A percentile compares a stretch with the other conserved stretches of the same genome.
These are phyloP conservation scores for Cardamine occulta DNA, from an alignment of 345 rosid species.

Conservation along the genomic window DNA sequence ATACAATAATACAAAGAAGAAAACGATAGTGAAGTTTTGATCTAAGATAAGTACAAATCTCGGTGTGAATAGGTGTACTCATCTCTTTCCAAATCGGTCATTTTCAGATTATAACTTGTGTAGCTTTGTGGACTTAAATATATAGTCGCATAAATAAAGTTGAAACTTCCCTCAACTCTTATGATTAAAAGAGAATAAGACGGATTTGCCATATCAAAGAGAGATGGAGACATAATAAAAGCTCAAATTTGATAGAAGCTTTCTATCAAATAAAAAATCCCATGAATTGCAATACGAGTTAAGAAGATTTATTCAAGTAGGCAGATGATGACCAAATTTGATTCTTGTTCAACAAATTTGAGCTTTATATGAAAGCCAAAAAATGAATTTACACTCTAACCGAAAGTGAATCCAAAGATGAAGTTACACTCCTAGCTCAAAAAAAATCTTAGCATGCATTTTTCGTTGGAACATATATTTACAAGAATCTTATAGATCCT, in stretches of 20 bases:
- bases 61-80: neutral
- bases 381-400: neutral
- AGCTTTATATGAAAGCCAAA: neutral
- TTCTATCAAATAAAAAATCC: neutral
- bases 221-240: conserved; percentile 8
- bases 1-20: conserved; percentile 6
- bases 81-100: conserved; percentile 23
- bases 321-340: conserved; percentile 25
- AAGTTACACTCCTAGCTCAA: conserved; percentile 1
- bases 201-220: conserved; percentile 20
- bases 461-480: conserved; percentile 2
- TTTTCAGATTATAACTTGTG: conserved; percentile 33
- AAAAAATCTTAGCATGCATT: conserved; percentile 6
- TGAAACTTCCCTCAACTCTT: neutral
- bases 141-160: conserved; percentile 4
- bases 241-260: conserved; percentile 11
- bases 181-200: conserved; percentile 5
- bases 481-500: conserved; percentile 25
- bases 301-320: conserved; percentile 12
- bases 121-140: conserved; percentile 25
- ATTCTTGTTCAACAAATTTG: conserved; percentile 38
- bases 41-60: conserved; percentile 37
- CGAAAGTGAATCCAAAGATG: conserved; percentile 27
- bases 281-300: neutral
- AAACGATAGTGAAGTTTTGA: conserved; percentile 20